Evolutionary conservation across 2,329 filamentous ascomycete species (phyloP), one percentile per base, ranked within the genome.

Genomic region (Aspergillus brunneoviolaceus): DNA sequence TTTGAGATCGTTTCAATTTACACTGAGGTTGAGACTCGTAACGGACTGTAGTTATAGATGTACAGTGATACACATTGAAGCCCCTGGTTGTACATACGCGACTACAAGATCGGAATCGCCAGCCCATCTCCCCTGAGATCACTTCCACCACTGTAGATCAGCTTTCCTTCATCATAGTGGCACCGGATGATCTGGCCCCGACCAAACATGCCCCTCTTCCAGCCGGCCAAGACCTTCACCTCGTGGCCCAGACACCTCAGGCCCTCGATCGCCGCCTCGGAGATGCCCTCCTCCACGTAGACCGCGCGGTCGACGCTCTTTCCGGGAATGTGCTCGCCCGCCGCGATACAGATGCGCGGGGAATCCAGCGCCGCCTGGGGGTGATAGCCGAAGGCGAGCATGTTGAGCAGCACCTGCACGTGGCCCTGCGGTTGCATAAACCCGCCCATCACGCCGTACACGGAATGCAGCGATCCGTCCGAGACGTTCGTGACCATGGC

Each of bases 391-490:
- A 93, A 96, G 0, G 92, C 86, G 0, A 96, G 77, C 84, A 96
- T 93, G 66, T 96, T 96, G 2, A 98, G 81, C 10, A 99, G 79
- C 0, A 96, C 92, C 76, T 98, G 95, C 0, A 98, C 88, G 62
- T 98, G 95, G 23, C 94, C 95, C 76, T 98, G 95, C 0, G 95
- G 95, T 78, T 99, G 95, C 90, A 98, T 98, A 77, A 96, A 98
- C 2, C 92, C 94, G 55, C 95, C 95, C 95, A 98, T 98, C 61
- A 98, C 94, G 56, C 95, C 95, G 70, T 94, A 97, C 0, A 96
- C 90, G 4, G 87, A 89, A 74, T 96, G 91, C 59, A 98, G 78
- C 52, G 85, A 88, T 27, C 86, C 85, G 67, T 96, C 92, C 4
- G 80, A 78, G 19, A 85, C 74, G 67, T 95, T 92, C 0, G 95